A percentile compares a stretch with the other conserved stretches of the same genome.
phyloP scores from a whole-genome alignment of 2,329 filamentous ascomycete genomes.

The Pseudodiploospora longispora region DNA sequence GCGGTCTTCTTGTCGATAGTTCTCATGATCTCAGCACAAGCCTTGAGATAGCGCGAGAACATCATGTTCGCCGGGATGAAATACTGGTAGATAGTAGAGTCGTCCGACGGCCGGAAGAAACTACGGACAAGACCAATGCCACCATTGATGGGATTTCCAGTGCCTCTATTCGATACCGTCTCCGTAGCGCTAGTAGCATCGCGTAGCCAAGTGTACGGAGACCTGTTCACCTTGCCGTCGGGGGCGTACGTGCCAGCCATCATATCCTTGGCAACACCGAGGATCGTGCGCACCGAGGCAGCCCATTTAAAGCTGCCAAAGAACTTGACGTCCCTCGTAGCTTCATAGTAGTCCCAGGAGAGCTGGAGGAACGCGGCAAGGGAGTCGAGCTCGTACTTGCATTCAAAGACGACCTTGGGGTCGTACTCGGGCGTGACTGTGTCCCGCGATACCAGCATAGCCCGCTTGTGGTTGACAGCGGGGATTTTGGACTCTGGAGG shows the following conservation, averaged over 20 bases:
- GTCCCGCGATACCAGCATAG: conserved; percentile 32
- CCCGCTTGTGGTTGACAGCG: conserved; percentile 10
- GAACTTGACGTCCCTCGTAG: conserved; percentile 63
- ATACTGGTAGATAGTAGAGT: conserved; percentile 77
- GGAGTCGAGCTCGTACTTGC: conserved; percentile 93
- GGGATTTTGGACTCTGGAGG: conserved; percentile 55
- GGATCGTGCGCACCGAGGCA: conserved; percentile 59
- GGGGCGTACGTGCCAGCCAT: conserved; percentile 64
- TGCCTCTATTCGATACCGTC: conserved; percentile 67
- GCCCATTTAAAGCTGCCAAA: conserved; percentile 70
- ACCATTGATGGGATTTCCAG: conserved; percentile 71
- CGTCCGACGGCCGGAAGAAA: conserved; percentile 85
- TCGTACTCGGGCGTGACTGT: conserved; percentile 56
- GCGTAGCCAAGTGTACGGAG: conserved; percentile 70
- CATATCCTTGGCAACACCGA: conserved; percentile 63
- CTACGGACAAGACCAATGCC: conserved; percentile 78
- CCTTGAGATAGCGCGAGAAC: conserved; percentile 56
- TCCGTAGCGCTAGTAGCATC: conserved; percentile 67
- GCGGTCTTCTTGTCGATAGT: conserved; percentile 43
- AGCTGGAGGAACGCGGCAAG: conserved; percentile 80
- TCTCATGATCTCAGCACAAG: conserved; percentile 38
- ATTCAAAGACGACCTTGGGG: conserved; percentile 71
- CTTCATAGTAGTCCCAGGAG: conserved; percentile 68
- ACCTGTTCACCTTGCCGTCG: conserved; percentile 45
- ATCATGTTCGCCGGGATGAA: conserved; percentile 88